phyloP scores from a whole-genome alignment of 2,329 filamentous ascomycete species.

The Xylariaceae sp. region DNA sequence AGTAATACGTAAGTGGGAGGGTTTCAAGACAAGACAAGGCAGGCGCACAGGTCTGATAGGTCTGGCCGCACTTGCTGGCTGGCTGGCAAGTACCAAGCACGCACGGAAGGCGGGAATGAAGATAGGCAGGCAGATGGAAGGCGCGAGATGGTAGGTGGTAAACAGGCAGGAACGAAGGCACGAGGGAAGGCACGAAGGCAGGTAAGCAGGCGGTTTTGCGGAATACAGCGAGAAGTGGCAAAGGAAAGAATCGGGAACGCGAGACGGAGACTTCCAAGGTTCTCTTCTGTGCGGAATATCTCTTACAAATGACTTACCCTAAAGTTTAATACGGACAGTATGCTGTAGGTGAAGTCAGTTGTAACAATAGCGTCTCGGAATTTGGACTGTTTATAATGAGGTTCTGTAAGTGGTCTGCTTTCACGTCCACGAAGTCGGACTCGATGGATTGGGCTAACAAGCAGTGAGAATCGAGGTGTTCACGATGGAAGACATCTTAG shows the following conservation, averaged over 20 bases:
- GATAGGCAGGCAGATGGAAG: not conserved
- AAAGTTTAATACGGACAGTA: constrained; percentile 1
- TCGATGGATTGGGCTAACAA: no score
- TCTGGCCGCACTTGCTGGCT: constrained; percentile 4
- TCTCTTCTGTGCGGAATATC: not conserved
- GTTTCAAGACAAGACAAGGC: not conserved
- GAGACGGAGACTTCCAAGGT: not conserved
- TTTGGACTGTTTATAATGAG: no score
- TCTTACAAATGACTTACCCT: constrained; percentile 6
- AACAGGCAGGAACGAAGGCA: not conserved
- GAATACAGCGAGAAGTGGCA: constrained; percentile 12
- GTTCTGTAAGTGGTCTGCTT: no score
- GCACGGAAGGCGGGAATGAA: not conserved
- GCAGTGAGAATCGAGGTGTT: no score
- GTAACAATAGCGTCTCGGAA: not conserved
- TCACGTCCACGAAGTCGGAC: no score
- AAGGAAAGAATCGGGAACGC: constrained; percentile 1
- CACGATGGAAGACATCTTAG: no score
- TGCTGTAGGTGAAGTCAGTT: not conserved
- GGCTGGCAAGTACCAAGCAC: not conserved
- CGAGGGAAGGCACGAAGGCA: not conserved
- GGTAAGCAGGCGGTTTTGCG: not conserved
- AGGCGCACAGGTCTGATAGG: constrained; percentile 5
- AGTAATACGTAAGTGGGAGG: not conserved
- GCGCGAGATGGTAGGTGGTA: not conserved